Evolutionary conservation across 768 basidiomycete genomes (phyloP), one percentile per base, ranked within the genome.

Genomic region (Auriculariales sp.): DNA sequence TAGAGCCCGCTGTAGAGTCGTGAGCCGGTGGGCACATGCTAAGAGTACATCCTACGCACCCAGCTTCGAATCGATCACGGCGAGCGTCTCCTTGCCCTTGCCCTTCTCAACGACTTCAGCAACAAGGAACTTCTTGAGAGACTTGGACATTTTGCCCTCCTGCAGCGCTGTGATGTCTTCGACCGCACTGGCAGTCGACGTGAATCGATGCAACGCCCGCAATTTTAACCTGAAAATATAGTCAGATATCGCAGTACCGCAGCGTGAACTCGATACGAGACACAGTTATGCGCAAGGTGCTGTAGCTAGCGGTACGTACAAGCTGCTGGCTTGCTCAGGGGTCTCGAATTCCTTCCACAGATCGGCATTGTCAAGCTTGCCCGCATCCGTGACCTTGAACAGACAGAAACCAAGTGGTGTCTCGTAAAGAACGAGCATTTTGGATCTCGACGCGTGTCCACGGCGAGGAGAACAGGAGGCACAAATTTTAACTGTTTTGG

Each of bases 391-490:
- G 55, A 94, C 75, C 68, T 95, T 95, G 81, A 99, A 97, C 49
- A 99, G 83, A 72, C 89, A 92, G 73, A 91, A 97, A 67, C 94
- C 91, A 67, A 94, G 78, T 33, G 91, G 78, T 1, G 91, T 92
- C 71, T 98, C 95, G 71, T 92, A 91, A 55, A 99, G 74, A 39
- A 98, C 93, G 66, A 97, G 78, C 92, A 98, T 98, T 51, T 22
- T 57, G 50, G 24, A 42, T 52, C 15, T 24, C 19, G 49, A n/a
- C n/a, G 42, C n/a, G n/a, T n/a, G n/a, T n/a, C n/a, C n/a, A n/a
- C n/a, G n/a, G n/a, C n/a, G n/a, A n/a, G n/a, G n/a, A n/a, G n/a
- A n/a, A n/a, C n/a, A n/a, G n/a, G n/a, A n/a, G n/a, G n/a, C n/a
- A n/a, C 29, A 15, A 15, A 28, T 12, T 28, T 11, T 50, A 14